These are phyloP conservation scores for Rusavskia elegans DNA, from an alignment of 495 filamentous ascomycete genomes.

Conservation along the genomic window DNA sequence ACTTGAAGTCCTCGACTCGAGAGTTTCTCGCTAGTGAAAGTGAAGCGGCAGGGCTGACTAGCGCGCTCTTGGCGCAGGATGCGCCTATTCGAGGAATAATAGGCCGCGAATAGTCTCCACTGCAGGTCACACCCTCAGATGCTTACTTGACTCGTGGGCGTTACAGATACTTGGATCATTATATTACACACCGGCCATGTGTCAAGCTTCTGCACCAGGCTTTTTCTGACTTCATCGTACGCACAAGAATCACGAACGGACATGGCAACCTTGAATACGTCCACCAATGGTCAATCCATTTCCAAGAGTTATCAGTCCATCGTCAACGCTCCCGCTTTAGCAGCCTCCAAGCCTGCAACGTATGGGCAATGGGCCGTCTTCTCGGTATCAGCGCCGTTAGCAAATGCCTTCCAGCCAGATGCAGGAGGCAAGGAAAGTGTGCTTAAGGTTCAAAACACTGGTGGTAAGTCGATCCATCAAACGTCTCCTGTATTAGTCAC, in stretches of 20 bases:
- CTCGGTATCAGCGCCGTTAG: constrained; percentile 74
- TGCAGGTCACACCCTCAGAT: too few relatives aligned
- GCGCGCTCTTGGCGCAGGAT: background rate
- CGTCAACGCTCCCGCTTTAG: constrained; percentile 52
- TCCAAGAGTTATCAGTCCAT: constrained; percentile 83
- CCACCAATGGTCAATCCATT: constrained; percentile 80
- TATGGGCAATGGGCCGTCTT: constrained; percentile 83
- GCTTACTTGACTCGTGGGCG: too few relatives aligned
- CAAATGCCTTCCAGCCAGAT: constrained; percentile 79
- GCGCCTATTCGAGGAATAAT: background rate
- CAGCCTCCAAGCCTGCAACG: constrained; percentile 49
- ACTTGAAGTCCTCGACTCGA: background rate
- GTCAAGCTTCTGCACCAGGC: too few relatives aligned
- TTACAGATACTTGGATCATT: too few relatives aligned
- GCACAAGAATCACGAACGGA: background rate
- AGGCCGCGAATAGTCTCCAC: background rate
- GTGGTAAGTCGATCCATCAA: constrained; percentile 39
- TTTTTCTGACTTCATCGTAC: too few relatives aligned
- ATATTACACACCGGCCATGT: too few relatives aligned
- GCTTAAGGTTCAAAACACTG: constrained; percentile 81
- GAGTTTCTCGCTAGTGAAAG: background rate
- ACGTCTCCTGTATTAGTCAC: background rate
- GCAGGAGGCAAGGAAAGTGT: constrained; percentile 76
- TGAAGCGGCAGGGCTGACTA: background rate
- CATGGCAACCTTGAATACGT: constrained; percentile 90